Conservation (phyloP, 305 asterid genomes). For the Solanum aculeatissimum region DNA sequence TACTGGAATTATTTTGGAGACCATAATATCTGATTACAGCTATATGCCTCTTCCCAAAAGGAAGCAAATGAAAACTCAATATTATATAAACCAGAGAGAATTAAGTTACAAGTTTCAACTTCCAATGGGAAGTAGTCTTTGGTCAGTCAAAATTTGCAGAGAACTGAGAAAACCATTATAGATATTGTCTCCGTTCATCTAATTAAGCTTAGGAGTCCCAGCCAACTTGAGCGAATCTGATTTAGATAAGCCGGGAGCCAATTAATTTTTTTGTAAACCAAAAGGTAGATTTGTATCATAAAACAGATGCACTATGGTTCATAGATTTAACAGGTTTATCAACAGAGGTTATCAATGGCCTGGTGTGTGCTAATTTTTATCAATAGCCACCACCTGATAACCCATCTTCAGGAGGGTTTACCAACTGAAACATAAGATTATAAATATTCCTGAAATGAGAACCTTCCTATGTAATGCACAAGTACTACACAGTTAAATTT, state of each 20-base stretch:
- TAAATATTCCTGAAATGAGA: not conserved
- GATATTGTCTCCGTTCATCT: not conserved
- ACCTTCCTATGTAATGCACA: not conserved
- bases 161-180: not conserved
- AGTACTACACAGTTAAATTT: not conserved
- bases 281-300: not conserved
- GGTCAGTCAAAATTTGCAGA: not conserved
- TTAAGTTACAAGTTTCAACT: not conserved
- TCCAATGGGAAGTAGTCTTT: not conserved
- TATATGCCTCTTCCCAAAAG: not conserved
- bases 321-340: not conserved
- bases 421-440: not conserved
- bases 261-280: not conserved
- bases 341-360: not conserved
- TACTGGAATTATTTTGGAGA: not conserved
- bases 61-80: not conserved
- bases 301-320: not conserved
- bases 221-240: not conserved
- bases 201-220: not conserved
- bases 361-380: not conserved
- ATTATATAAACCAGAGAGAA: not conserved
- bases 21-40: not conserved
- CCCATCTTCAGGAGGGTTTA: not conserved
- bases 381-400: not conserved
- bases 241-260: not conserved